phyloP scores from a whole-genome alignment of 257 asterid genomes.

The Solanum chiquidenum region DNA sequence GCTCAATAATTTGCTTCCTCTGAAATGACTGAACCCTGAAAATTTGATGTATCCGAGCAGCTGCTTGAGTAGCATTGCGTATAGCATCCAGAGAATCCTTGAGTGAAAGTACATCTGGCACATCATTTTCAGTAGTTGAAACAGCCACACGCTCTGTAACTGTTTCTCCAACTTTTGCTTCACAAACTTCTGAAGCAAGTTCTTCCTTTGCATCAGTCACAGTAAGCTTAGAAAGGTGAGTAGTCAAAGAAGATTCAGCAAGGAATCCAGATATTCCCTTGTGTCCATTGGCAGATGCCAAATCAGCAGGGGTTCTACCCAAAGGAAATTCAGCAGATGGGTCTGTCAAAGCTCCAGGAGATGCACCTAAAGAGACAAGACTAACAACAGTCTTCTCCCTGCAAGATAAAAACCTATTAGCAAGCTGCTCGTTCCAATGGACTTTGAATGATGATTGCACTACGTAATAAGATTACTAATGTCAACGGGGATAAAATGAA shows the following conservation, averaged over 20 bases:
- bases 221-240: constrained; percentile 52
- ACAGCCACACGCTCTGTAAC: constrained; percentile 67
- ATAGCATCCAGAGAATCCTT: constrained; percentile 94
- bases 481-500: neutral
- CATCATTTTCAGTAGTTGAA: constrained; percentile 53
- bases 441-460: neutral
- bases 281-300: constrained; percentile 81
- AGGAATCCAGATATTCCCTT: constrained; percentile 96
- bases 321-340: constrained; percentile 65
- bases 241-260: constrained; percentile 67
- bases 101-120: constrained; percentile 59
- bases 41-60: constrained; percentile 83
- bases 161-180: constrained; percentile 39
- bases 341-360: constrained; percentile 75
- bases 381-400: constrained; percentile 90
- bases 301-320: constrained; percentile 80
- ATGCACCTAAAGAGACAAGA: constrained; percentile 78
- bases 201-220: constrained; percentile 45
- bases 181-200: constrained; percentile 25
- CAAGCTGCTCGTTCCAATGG: neutral
- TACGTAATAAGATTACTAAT: neutral
- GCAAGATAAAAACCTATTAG: constrained; percentile 7
- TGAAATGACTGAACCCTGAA: constrained; percentile 81
- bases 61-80: constrained; percentile 91
- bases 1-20: constrained; percentile 53